phyloP scores from a whole-genome alignment of 352 stramenopile species.

The Aphanomyces stellatus region DNA sequence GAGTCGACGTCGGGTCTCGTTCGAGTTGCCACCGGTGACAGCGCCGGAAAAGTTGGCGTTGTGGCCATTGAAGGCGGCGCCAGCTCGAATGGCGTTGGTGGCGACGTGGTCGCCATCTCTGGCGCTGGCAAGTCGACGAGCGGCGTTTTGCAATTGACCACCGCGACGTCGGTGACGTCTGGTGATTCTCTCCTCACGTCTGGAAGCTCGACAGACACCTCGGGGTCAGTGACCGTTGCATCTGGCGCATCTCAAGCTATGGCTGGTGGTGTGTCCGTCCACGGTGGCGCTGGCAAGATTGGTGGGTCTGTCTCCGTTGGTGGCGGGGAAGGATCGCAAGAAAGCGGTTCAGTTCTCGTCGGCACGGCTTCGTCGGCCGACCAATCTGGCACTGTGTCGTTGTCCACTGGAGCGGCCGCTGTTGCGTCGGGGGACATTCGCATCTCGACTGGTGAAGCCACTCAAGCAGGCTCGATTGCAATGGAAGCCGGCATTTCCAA shows the following conservation, averaged over 20 bases:
- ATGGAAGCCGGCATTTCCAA: background rate
- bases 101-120: background rate
- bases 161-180: background rate
- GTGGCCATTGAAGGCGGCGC: background rate
- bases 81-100: background rate
- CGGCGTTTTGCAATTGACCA: background rate
- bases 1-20: background rate
- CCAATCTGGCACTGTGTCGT: background rate
- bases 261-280: background rate
- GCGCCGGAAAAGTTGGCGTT: background rate
- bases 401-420: background rate
- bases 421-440: slow-evolving; percentile 1
- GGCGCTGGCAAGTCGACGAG: background rate
- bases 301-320: background rate
- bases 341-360: background rate
- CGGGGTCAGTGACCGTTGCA: background rate
- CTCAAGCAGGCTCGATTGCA: background rate
- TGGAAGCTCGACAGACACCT: background rate
- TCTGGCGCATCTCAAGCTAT: background rate
- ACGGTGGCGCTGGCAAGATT: background rate
- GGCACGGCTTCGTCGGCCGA: background rate
- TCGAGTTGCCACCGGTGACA: background rate
- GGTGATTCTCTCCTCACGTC: background rate
- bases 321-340: background rate
- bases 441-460: slow-evolving; percentile 3